Evolutionary conservation across 306 rosid genomes (phyloP).

Genomic region (cucumber (Cucumis sativus)): Cucumber_9930_V3 NC_026657.2:16662001-16662500

Average conservation of each 20-base stretch:
- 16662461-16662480: not conserved
- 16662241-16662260: conserved; percentile 4
- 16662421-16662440: not conserved
- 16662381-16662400: conserved; percentile 98
- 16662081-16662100: conserved; percentile 3
- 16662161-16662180: conserved; percentile 95
- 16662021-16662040: not conserved
- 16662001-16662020: not conserved
- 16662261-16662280: not conserved
- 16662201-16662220: conserved; percentile 48
- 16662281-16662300: not conserved
- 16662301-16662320: not conserved
- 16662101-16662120: conserved; percentile 78
- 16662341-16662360: conserved; percentile 92
- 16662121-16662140: conserved; percentile 98
- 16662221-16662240: not conserved
- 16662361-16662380: conserved; percentile 92
- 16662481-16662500: conserved; percentile 55
- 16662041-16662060: too few species aligned
- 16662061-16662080: conserved; percentile 7
- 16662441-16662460: not conserved
- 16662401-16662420: conserved; percentile 75
- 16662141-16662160: conserved; percentile 96
- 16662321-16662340: conserved; percentile 43
- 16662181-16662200: conserved; percentile 94